These are phyloP conservation scores for Polyporus tsugae DNA, from an alignment of 1,284 basidiomycete species.

Conservation along the genomic window DNA sequence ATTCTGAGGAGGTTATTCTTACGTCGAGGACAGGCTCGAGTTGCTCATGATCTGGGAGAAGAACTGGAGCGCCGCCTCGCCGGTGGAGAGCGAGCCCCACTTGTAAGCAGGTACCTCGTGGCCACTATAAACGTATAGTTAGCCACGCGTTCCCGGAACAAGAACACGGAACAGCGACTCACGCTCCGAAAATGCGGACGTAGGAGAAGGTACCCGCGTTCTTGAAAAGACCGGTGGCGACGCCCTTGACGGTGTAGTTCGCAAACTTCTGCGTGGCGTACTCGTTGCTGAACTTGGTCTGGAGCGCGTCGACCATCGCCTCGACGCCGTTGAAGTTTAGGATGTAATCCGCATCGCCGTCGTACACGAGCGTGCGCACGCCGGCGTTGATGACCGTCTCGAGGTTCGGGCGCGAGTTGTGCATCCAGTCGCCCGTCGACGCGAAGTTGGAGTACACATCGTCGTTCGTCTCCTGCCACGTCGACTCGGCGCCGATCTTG, in stretches of 20 bases:
- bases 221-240: constrained; percentile 60
- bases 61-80: constrained; percentile 35
- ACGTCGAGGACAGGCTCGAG: constrained; percentile 1
- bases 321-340: constrained; percentile 68
- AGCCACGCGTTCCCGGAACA: background rate
- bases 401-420: constrained; percentile 59
- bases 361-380: constrained; percentile 60
- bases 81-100: constrained; percentile 27
- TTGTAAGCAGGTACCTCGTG: constrained; percentile 37
- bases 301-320: constrained; percentile 53
- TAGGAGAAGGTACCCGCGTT: constrained; percentile 70
- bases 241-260: constrained; percentile 59
- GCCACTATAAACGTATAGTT: constrained; percentile 21
- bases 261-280: constrained; percentile 53
- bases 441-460: constrained; percentile 65
- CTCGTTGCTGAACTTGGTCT: constrained; percentile 34
- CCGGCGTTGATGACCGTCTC: constrained; percentile 69
- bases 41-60: constrained; percentile 35
- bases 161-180: constrained; percentile 20
- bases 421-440: constrained; percentile 72
- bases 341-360: constrained; percentile 70
- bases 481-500: constrained; percentile 60
- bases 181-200: constrained; percentile 60
- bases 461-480: constrained; percentile 54
- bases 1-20: background rate